Base-by-base conservation (phyloP, 2,329 filamentous ascomycete species). In the Exophiala sideris region DNA sequence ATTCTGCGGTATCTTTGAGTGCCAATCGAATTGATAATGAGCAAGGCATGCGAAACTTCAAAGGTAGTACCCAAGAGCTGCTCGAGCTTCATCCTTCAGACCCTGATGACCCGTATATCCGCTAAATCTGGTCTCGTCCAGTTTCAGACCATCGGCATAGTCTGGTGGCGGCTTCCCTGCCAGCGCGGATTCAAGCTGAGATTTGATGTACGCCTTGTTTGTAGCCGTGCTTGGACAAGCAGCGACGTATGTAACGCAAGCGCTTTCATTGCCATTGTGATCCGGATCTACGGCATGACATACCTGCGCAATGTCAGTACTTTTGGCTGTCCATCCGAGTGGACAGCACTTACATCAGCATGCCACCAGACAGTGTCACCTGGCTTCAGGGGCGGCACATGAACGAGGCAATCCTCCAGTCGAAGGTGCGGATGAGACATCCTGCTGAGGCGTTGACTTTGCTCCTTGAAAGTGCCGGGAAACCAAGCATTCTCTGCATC, bases 301-400 rank as follows among this genome's bases (percentile, higher is more conserved):
- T 14, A 71, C 60, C 49, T 52, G 20, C 2, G 8, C 20, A 34
- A 32, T 41, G n/a, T 32, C 18, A 20, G 14, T 10, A 20, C 9
- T 41, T 6, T 21, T 49, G 3, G 14, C 5, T 14, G 20, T 39
- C 11, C 14, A 16, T n/a, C 14, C 16, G 5, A 9, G 20, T 5
- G 42, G 18, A 14, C 20, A 3, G 8, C 7, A 52, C 49, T 46
- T 44, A 54, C 45, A 64, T 74, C 71, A 20, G 62, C 60, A 48
- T 73, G 71, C 71, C 70, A 73, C 64, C 68, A 75, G 16, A 76
- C 67, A 1, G 66, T 73, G 54, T 75, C 73, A 0, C 71, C 73
- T 0, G 72, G 66, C 5, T 65, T 52, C 50, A 75, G 68, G 4
- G 48, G 58, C 1, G 73, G 72, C n/a, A 74, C 68, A 54, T 70